phyloP scores from a whole-genome alignment of 164 flowering plant species.

The Umbellularia californica region DNA sequence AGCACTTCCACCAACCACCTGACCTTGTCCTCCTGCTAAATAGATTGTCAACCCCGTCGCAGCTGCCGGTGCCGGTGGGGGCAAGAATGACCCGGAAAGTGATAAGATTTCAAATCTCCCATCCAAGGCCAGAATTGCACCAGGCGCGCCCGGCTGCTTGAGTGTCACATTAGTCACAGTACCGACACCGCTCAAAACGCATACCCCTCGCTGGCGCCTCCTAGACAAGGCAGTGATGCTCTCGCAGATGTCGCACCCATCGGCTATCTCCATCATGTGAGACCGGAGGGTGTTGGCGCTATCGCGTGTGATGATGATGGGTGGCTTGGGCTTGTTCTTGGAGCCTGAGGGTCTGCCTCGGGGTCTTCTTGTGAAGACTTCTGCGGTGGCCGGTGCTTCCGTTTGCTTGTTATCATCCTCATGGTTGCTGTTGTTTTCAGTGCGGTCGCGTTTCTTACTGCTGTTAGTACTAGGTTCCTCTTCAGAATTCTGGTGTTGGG shows the following conservation, averaged over 20 bases:
- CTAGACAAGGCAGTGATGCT: conserved; percentile 66
- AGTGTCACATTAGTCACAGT: conserved; percentile 77
- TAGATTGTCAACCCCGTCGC: conserved; percentile 76
- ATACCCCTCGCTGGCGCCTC: conserved; percentile 70
- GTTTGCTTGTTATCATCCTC: conserved; percentile 26
- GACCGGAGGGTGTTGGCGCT: conserved; percentile 78
- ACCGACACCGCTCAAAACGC: conserved; percentile 76
- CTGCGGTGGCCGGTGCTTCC: conserved; percentile 13
- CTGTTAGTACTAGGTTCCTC: conserved; percentile 46
- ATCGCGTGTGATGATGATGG: conserved; percentile 40
- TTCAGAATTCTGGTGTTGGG: conserved; percentile 50
- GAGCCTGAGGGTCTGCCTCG: conserved; percentile 88
- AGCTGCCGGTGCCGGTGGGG: conserved; percentile 88
- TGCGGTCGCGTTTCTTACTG: conserved; percentile 33
- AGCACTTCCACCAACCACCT: conserved; percentile 38
- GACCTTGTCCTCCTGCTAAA: conserved; percentile 68
- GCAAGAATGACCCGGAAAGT: conserved; percentile 75
- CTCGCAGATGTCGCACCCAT: conserved; percentile 68
- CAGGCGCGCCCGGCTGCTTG: conserved; percentile 59
- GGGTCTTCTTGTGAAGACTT: conserved; percentile 50
- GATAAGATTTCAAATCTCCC: conserved; percentile 89
- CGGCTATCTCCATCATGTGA: conserved; percentile 84
- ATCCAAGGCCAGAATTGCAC: conserved; percentile 63
- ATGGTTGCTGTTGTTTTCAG: conserved; percentile 10
- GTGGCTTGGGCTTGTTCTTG: conserved; percentile 92